Conservation (phyloP, 169 alveolate species). For the Cyclospora cayetanensis region DNA sequence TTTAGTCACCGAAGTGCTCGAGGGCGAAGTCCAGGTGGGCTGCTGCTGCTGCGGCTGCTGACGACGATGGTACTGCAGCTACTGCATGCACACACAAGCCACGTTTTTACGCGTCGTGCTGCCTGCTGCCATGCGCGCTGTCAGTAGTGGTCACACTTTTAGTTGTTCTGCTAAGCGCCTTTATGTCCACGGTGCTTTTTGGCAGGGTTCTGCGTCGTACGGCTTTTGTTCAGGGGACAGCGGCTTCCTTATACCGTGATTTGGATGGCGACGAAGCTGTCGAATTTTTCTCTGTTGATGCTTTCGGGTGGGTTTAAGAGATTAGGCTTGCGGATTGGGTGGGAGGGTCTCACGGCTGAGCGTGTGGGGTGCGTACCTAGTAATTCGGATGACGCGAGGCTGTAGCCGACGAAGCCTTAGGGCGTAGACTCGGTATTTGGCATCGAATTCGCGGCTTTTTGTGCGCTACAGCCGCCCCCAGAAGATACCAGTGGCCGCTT, state of each 20-base stretch:
- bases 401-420: not conserved
- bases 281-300: not conserved
- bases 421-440: not conserved
- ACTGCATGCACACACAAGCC: too few species aligned
- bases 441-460: not conserved
- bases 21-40: not conserved
- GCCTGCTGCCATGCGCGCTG: not conserved
- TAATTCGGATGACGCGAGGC: not conserved
- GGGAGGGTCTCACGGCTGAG: too few species aligned
- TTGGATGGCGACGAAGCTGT: not conserved
- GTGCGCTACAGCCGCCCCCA: not conserved
- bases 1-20: not conserved
- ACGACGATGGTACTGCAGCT: not conserved
- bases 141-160: not conserved
- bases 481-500: not conserved
- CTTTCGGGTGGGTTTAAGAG: not conserved
- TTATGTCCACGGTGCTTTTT: not conserved
- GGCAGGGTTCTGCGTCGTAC: not conserved
- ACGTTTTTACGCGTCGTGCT: too few species aligned
- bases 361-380: too few species aligned
- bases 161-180: not conserved
- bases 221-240: not conserved
- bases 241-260: not conserved
- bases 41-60: conserved; percentile 19
- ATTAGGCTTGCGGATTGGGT: not conserved